These are phyloP conservation scores for Cetraspora pellucida DNA, from an alignment of 192 early-diverging fungal species.

Conservation along the genomic window DNA sequence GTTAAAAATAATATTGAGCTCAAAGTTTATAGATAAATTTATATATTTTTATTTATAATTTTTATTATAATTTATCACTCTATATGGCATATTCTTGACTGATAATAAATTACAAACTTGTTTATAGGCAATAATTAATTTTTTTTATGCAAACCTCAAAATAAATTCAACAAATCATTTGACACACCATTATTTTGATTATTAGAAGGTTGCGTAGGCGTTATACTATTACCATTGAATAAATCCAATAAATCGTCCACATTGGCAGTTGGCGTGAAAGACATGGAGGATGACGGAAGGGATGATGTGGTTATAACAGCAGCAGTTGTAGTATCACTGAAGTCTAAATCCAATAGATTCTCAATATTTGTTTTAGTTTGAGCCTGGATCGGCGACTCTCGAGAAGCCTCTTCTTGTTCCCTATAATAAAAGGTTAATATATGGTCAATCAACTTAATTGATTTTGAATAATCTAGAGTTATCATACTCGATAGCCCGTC, in stretches of 20 bases:
- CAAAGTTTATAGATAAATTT: no score
- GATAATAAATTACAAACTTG: no score
- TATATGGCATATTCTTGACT: no score
- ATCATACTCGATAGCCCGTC: conserved; percentile 52
- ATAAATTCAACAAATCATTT: conserved; percentile 17
- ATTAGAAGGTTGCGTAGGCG: background rate
- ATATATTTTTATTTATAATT: no score
- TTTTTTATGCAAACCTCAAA: background rate
- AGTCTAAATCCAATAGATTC: conserved; percentile 35
- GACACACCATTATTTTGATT: conserved; percentile 4
- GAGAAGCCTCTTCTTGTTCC: conserved; percentile 34
- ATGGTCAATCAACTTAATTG: background rate
- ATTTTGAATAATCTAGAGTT: background rate
- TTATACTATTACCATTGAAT: background rate
- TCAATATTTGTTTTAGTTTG: conserved; percentile 30
- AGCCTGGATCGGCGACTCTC: conserved; percentile 23
- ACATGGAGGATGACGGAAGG: background rate
- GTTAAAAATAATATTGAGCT: no score
- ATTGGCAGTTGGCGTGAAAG: background rate
- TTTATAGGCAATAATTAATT: background rate
- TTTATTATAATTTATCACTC: no score
- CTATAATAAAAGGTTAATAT: conserved; percentile 7
- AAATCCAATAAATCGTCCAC: conserved; percentile 34
- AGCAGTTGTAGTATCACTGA: background rate
- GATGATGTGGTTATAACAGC: background rate